Evolutionary conservation across 495 filamentous ascomycete species (phyloP), one percentile per base, ranked within the genome.

Genomic region (Cetradonia linearis): DNA sequence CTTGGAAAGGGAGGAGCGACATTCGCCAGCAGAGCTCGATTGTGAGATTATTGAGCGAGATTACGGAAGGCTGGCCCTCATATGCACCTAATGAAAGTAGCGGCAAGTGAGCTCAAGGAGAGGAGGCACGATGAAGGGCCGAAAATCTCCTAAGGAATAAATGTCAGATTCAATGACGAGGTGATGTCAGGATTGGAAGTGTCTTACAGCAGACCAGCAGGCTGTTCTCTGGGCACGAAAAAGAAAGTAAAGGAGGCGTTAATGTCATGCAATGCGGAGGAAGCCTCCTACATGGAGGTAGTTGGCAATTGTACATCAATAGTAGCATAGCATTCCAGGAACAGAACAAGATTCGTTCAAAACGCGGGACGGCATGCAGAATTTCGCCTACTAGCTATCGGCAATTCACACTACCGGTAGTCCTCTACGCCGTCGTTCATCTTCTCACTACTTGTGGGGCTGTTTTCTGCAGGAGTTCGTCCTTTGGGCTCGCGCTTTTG

Each of bases 331-430:
- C 47, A 52, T 58, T 47, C 54, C 55, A 63, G 61, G 56, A 40
- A 56, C 61, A 60, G 49, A 47, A 61, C 62, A 60, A 63, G 62
- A 63, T 63, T 59, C 16, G 30, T 36, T 40, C 47, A 34, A 55
- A 56, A 37, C 50, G 50, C 59, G 59, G 59, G 59, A 55, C 50
- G 59, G 59, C 50, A 55, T 55, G 36, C 38, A 28, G 14, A 33
- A 31, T 60, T 36, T 61, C 49, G 49, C 59, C 40, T 55, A 56
- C 34, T n/a, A 34, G 23, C 44, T 36, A 55, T 23, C 36, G 36
- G 36, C 49, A 55, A 42, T 53, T 44, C 36, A 14, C 28, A 31
- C 38, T 40, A 38, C 54, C 36, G 40, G 27, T 56, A 27, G 31
- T 28, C 16, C 9, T 37, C 23, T 56, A 56, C 54, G 0, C 13